Conservation (phyloP, 495 filamentous ascomycete species). For the Corynascus novoguineensis region DNA sequence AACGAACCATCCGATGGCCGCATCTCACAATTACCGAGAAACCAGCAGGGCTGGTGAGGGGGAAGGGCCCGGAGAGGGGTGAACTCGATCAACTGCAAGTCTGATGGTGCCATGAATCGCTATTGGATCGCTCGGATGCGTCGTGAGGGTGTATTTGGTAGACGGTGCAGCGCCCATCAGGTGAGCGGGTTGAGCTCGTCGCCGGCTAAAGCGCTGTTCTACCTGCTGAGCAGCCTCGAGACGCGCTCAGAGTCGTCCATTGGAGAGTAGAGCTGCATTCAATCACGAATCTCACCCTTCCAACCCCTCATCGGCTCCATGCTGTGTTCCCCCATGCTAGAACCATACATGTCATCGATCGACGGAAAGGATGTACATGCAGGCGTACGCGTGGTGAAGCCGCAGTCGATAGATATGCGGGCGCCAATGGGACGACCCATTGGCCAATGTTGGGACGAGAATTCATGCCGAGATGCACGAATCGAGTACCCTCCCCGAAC, state of each 20-base stretch:
- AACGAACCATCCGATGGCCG: background rate
- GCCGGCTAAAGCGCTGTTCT: slow-evolving; percentile 2
- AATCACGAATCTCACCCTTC: background rate
- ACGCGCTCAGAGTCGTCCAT: background rate
- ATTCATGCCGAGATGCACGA: background rate
- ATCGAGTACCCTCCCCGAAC: background rate
- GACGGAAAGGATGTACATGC: too few relatives aligned
- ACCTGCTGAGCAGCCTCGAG: slow-evolving; percentile 1
- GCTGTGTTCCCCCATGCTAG: background rate
- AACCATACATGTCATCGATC: background rate
- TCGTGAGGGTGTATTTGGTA: background rate
- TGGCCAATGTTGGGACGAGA: background rate
- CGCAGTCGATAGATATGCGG: background rate
- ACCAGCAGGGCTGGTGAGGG: background rate
- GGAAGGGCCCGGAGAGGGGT: background rate
- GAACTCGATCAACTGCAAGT: background rate
- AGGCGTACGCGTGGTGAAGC: slow-evolving; percentile 1
- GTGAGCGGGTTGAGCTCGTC: background rate
- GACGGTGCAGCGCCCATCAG: background rate
- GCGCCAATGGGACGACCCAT: background rate
- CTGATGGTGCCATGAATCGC: background rate
- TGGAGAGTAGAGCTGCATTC: background rate
- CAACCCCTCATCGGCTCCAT: background rate
- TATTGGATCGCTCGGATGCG: background rate
- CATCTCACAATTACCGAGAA: background rate